Evolutionary conservation across 2,329 filamentous ascomycete species (phyloP), one percentile per base, ranked within the genome.

Genomic region (Aspergillus pseudotamarii): DNA sequence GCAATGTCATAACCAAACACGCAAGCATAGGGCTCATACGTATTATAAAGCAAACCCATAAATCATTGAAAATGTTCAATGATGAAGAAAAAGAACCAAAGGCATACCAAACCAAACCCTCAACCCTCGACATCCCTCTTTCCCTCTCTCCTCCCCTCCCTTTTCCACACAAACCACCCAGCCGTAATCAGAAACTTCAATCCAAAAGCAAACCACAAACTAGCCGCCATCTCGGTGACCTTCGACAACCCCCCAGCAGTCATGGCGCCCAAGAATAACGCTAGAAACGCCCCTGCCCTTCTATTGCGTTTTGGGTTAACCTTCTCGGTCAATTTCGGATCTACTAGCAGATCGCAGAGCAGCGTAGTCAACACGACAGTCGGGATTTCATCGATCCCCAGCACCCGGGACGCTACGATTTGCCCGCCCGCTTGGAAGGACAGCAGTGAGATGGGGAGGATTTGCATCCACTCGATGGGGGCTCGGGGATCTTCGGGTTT

Each of bases 401-500:
- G 68, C 8, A 79, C 68, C 1, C 79, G 72, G 1, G 76, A 78
- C 0, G 78, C 70, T 14, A 73, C 72, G 26, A 80, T 79, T 62
- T 81, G 79, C 0, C 79, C 79, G 1, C 73, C 77, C 1, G 77
- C 76, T 63, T 80, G 77, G 62, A 81, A 80, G 21, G 78, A 71
- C 4, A 81, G 69, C 0, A 81, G 66, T 4, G 74, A 69, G 26
- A 81, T 76, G 6, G 79, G 76, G 1, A 79, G 60, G 1, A 79
- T 62, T 59, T 78, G 75, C 57, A 75, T 73, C 76, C 76, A 78
- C 56, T 75, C 66, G 36, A 76, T 74, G 1, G 74, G 73, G 30
- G 71, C 71, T 4, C 69, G 64, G 5, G 73, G 72, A 14, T 73
- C 64, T 57, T 76, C 72, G 0, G 71, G 69, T 8, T 68, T 70